A percentile compares a stretch with the other conserved stretches of the same genome.
phyloP scores from a whole-genome alignment of 129 eudicot genomes.

The Escallonia rubra region DNA sequence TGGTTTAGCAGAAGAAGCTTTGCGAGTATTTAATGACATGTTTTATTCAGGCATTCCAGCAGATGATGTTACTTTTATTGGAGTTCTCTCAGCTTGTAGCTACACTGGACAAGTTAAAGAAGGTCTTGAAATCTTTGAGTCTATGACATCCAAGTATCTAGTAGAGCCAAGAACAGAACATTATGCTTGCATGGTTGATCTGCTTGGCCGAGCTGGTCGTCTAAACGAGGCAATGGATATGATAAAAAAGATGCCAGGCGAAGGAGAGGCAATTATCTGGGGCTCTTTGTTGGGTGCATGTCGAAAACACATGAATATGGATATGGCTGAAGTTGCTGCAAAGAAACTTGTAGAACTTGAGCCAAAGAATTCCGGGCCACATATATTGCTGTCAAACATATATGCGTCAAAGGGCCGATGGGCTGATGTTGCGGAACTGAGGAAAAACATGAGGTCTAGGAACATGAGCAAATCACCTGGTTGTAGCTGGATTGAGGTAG shows the following conservation, averaged over 20 bases:
- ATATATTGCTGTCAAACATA: slow-evolving; percentile 58
- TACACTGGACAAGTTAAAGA: slow-evolving; percentile 60
- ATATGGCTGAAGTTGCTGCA: slow-evolving; percentile 74
- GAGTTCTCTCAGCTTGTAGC: slow-evolving; percentile 81
- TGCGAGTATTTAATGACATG: slow-evolving; percentile 48
- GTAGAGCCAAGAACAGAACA: slow-evolving; percentile 57
- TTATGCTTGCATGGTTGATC: slow-evolving; percentile 78
- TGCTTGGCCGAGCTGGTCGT: slow-evolving; percentile 67
- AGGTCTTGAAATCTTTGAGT: slow-evolving; percentile 58
- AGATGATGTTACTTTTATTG: slow-evolving; percentile 61
- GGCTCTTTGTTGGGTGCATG: slow-evolving; percentile 87
- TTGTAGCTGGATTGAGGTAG: slow-evolving; percentile 83
- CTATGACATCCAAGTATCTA: slow-evolving; percentile 59
- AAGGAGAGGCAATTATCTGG: slow-evolving; percentile 75
- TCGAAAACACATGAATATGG: slow-evolving; percentile 54
- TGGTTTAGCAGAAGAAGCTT: slow-evolving; percentile 69
- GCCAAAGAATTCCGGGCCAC: slow-evolving; percentile 66
- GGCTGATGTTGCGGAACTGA: slow-evolving; percentile 52
- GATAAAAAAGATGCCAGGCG: slow-evolving; percentile 51
- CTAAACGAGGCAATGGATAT: slow-evolving; percentile 52
- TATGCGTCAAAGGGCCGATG: slow-evolving; percentile 72
- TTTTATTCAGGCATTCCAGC: slow-evolving; percentile 33
- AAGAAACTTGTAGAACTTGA: slow-evolving; percentile 58
- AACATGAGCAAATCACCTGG: slow-evolving; percentile 62
- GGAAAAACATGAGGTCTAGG: slow-evolving; percentile 52